phyloP scores from a whole-genome alignment of 2,329 filamentous ascomycete species.

The Pseudogymnoascus sp. region DNA sequence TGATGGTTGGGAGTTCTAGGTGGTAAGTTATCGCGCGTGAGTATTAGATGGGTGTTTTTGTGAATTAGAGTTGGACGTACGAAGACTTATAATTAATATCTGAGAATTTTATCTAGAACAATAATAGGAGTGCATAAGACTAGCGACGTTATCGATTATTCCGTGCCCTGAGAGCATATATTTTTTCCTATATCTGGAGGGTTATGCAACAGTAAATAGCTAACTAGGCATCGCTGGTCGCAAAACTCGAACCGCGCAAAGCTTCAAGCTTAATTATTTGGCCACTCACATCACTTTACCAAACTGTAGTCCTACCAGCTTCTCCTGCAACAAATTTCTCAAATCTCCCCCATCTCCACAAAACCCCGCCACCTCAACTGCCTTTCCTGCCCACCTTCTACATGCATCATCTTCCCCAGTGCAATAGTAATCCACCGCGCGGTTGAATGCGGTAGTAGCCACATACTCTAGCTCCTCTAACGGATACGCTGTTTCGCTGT shows the following conservation, averaged over 20 bases:
- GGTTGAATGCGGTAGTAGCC: conserved; percentile 60
- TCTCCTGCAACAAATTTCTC: conserved; percentile 22
- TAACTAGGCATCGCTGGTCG: background rate
- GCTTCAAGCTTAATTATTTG: background rate
- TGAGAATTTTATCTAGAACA: background rate
- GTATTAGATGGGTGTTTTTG: background rate
- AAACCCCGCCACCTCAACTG: conserved; percentile 25
- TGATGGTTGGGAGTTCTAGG: conserved; percentile 21
- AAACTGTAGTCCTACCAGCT: conserved; percentile 22
- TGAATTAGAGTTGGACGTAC: background rate
- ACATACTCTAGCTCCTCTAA: conserved; percentile 66
- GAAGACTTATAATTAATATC: background rate
- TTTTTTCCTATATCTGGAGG: background rate
- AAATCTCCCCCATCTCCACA: conserved; percentile 23
- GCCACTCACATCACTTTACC: conserved; percentile 10
- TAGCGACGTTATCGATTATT: background rate
- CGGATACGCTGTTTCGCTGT: conserved; percentile 48
- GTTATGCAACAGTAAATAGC: background rate
- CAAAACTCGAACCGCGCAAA: background rate
- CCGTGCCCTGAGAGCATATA: background rate
- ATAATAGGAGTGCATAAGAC: background rate
- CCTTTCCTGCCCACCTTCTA: conserved; percentile 32
- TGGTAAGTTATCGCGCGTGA: conserved; percentile 2
- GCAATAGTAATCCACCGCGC: conserved; percentile 57
- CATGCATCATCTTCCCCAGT: conserved; percentile 45